Base-by-base conservation (phyloP, 2,329 filamentous ascomycete genomes). In the Herpotrichia juniperi region DNA sequence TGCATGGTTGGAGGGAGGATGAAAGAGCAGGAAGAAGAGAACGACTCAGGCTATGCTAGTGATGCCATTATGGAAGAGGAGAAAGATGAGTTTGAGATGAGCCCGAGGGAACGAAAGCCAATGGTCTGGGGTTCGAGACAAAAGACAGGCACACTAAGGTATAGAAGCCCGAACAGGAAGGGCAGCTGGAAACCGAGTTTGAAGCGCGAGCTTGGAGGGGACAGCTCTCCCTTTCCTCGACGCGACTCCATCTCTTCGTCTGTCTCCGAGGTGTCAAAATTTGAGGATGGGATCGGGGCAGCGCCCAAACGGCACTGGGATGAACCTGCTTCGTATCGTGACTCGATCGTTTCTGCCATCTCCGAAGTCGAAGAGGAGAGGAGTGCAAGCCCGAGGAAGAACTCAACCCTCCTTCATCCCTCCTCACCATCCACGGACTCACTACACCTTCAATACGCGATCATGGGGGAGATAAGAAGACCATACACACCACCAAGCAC, bases 131-230 rank as follows among this genome's bases (percentile, higher is more conserved):
- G 17, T 21, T 6, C 8, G 3, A 43, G 12, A n/a, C 40, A 43
- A 19, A 12, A 30, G n/a, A 31, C 14, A 6, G 40, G 26, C 7
- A 43, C 40, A 30, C 40, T 28, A 6, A 28, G 25, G 19, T 31
- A 43, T 31, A 57, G 53, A 25, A 51, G 58, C 14, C 32, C 53
- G 17, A 62, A 46, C 24, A 57, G 57, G 46, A 58, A 50, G 35
- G 48, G 60, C 12, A 63, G 56, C 44, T 67, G 63, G 66, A 53
- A 51, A 31, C 66, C 63, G 22, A 67, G 59, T 34, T 57, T 68
- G 31, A 67, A 66, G 43, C 50, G 48, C 28, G 64, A 66, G 21
- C 49, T 65, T 5, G 42, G 48, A 22, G 42, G 49, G n/a, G 45
- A 56, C 11, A 16, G 22, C 14, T 43, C 48, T 21, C 30, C 42